Base-by-base conservation (phyloP, 176 grass and related monocot genomes). In the Chrysopogon serrulatus region DNA sequence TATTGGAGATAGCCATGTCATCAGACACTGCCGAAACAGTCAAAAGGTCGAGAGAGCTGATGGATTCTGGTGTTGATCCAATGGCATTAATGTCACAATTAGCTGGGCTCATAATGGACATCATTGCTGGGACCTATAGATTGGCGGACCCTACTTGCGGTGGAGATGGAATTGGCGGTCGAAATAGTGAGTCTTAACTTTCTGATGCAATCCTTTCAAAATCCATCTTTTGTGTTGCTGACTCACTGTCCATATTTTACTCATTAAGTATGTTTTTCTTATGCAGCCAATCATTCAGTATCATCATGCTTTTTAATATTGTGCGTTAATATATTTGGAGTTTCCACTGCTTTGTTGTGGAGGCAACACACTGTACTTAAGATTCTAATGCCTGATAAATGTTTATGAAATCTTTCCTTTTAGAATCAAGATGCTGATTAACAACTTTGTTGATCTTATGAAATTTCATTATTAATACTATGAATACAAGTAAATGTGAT, bases 11-110 rank as follows among this genome's bases (percentile, higher is more conserved):
- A 83, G 91, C 96, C 27, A 98, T 98, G 96, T 98, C 96, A 82
- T 93, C 93, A 87, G 86, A 95, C 83, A 98, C 93, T 79, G 87
- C 93, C 2, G 96, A 98, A 85, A 98, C 96, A 53, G 91, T 98
- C 6, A 98, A 94, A 92, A 90, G 89, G 82, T 98, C 96, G 3
- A 90, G 96, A 90, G 96, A 94, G 32, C 79, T 98, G 67, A 91
- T 98, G 96, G 91, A 96, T 92, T 98, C 96, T 79, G 93, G 96
- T 80, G 87, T 94, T 64, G 96, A 98, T 73, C 96, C 96, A 4
- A 99, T 99, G 89, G 93, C 96, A 48, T 90, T 99, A 80, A 99
- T 99, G 96, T 96, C 96, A 76, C 96, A 99, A 42, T 91, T 99
- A 87, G 96, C 96, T 87, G 93, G 91, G 78, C 89, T 99, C 69